phyloP scores from a whole-genome alignment of 148 eudicot genomes.

The Nyssa sinensis region DNA sequence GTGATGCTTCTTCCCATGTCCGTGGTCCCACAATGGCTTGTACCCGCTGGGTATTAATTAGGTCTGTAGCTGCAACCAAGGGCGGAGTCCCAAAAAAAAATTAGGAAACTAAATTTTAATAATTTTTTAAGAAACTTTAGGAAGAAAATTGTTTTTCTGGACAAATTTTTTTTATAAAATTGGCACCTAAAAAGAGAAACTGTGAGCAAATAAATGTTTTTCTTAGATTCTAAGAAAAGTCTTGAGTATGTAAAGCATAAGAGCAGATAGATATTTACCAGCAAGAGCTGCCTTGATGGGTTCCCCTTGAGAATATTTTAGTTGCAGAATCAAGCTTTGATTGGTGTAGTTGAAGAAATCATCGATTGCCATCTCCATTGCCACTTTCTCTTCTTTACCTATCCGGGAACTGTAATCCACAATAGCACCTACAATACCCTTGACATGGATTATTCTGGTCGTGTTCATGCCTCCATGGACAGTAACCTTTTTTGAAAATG shows the following conservation, averaged over 20 bases:
- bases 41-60: not conserved
- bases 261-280: too few species aligned
- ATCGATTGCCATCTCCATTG: slow-evolving; percentile 9
- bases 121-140: too few species aligned
- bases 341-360: slow-evolving; percentile 10
- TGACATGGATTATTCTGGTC: not conserved
- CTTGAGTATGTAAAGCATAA: too few species aligned
- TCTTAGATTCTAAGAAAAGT: too few species aligned
- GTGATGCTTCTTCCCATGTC: slow-evolving; percentile 4
- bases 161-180: too few species aligned
- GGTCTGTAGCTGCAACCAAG: too few species aligned
- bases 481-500: not conserved
- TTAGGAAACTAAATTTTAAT: too few species aligned
- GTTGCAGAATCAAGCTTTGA: not conserved
- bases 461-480: not conserved
- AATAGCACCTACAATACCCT: not conserved
- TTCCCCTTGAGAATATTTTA: not conserved
- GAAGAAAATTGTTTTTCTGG: too few species aligned
- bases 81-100: too few species aligned
- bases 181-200: too few species aligned
- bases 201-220: too few species aligned
- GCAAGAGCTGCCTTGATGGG: slow-evolving; percentile 15
- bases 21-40: not conserved
- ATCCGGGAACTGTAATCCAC: slow-evolving; percentile 2
- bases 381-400: slow-evolving; percentile 3